phyloP scores from a whole-genome alignment of 352 stramenopile species.

The Phytophthora melonis region DNA sequence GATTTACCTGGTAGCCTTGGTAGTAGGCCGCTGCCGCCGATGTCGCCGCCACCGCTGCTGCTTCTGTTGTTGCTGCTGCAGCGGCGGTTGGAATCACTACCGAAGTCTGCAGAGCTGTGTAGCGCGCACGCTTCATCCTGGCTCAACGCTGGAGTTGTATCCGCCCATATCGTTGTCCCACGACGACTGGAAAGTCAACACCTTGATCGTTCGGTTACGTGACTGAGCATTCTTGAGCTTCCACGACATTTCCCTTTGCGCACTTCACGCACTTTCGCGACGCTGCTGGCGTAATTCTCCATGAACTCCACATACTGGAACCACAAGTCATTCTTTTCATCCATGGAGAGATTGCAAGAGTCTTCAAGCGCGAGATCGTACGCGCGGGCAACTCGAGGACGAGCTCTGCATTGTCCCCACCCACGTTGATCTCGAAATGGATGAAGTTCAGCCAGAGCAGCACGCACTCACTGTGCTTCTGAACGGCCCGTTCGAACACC shows the following conservation, averaged over 20 bases:
- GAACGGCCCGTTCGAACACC: constrained; percentile 55
- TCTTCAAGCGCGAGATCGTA: constrained; percentile 65
- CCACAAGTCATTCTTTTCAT: constrained; percentile 87
- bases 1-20: constrained; percentile 83
- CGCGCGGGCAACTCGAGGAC: constrained; percentile 47
- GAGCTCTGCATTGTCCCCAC: constrained; percentile 33
- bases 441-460: constrained; percentile 77
- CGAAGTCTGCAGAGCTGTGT: constrained; percentile 41
- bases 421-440: constrained; percentile 68
- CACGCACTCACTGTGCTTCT: constrained; percentile 55
- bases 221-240: constrained; percentile 70
- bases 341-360: constrained; percentile 56
- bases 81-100: constrained; percentile 24
- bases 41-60: constrained; percentile 23
- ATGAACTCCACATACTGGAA: constrained; percentile 83
- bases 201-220: constrained; percentile 63
- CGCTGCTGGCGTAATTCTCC: constrained; percentile 56
- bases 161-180: constrained; percentile 27
- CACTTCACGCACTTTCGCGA: constrained; percentile 61
- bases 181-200: constrained; percentile 57
- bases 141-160: constrained; percentile 46
- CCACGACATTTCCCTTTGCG: constrained; percentile 67
- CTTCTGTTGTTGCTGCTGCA: constrained; percentile 29
- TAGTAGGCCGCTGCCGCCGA: constrained; percentile 65
- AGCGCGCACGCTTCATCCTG: constrained; percentile 64